phyloP scores from a whole-genome alignment of 2,329 filamentous ascomycete genomes.

The Annulohypoxylon truncatum region DNA sequence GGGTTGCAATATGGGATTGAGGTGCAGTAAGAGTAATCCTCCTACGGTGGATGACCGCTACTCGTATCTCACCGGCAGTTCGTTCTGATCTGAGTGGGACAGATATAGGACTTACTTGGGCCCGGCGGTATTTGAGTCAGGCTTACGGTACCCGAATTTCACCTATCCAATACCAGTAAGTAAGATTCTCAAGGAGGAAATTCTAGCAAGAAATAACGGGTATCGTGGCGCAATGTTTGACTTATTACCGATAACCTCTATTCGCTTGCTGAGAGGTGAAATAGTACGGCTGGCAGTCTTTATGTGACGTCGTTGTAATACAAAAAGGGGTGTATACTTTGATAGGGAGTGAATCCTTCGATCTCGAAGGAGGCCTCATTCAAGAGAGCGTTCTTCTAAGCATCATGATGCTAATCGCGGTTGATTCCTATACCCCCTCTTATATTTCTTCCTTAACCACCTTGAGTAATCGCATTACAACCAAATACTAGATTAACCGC shows the following conservation, averaged over 20 bases:
- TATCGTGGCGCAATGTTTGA: neutral
- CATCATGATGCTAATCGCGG: neutral
- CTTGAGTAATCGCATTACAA: no score
- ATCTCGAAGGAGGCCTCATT: neutral
- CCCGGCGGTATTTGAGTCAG: neutral
- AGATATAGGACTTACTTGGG: neutral
- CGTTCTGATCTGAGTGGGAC: neutral
- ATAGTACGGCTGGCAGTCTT: neutral
- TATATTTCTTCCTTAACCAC: neutral
- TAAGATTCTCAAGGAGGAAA: neutral
- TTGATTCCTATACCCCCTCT: neutral
- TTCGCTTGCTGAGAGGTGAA: neutral
- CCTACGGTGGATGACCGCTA: neutral
- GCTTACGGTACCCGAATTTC: neutral
- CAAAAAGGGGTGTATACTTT: no score
- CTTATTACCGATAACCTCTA: neutral
- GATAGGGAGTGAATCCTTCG: no score
- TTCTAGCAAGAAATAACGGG: neutral
- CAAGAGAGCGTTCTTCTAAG: neutral
- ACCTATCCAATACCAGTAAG: neutral
- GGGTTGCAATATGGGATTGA: neutral
- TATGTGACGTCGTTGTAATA: neutral
- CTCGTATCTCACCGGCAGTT: neutral
- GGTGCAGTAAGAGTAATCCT: neutral
- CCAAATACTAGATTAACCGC: neutral